Evolutionary conservation across 2,329 filamentous ascomycete species (phyloP), one percentile per base, ranked within the genome.

Genomic region (Neofusicoccum kwambonambiense): DNA sequence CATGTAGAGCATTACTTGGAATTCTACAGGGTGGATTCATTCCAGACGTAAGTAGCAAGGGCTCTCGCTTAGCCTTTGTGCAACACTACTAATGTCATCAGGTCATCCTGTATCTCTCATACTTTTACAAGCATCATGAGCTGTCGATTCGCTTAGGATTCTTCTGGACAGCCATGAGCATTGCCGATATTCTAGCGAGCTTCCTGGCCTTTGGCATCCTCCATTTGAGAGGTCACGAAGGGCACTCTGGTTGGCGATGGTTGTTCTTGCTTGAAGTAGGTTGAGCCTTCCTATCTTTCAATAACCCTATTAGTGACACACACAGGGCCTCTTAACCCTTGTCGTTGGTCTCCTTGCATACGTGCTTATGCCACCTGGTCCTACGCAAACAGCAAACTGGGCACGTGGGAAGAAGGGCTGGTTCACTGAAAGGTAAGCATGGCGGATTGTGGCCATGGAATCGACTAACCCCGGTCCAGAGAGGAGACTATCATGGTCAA

Each of bases 21-120:
- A 73, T 83, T 2, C 69, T 82, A 15, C 81, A 82, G 78, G 82
- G 82, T 19, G 82, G 82, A 0, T 84, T 83, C 64, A 84, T 84
- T 35, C 82, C 82, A 34, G 54, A 58, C 22, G 54, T 58, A 19
- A 22, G 35, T 31, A 31, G 4, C 6, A 5, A 31, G 5, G 27
- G 27, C 13, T 31, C 1, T 6, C 9, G 12, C 15, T 37, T 56
- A 15, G 27, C n/a, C 17, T 1, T 8, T 56, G 4, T 11, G 15
- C 27, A 27, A n/a, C 6, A 11, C 17, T 56, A 49, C 35, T 58
- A 22, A 63, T 19, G 8, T 13, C 5, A 3, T 3, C 22, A 67
- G 56, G 31, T 66, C 13, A 72, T 72, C 45, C 66, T 79, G 1
- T 77, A 75, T 37, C 67, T 77, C 3, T 76, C 75, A 2, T 80